A percentile compares a stretch with the other conserved stretches of the same genome.
Evolutionary conservation across 2,329 filamentous ascomycete genomes (phyloP).

Genomic region (Calycina herbarum): DNA sequence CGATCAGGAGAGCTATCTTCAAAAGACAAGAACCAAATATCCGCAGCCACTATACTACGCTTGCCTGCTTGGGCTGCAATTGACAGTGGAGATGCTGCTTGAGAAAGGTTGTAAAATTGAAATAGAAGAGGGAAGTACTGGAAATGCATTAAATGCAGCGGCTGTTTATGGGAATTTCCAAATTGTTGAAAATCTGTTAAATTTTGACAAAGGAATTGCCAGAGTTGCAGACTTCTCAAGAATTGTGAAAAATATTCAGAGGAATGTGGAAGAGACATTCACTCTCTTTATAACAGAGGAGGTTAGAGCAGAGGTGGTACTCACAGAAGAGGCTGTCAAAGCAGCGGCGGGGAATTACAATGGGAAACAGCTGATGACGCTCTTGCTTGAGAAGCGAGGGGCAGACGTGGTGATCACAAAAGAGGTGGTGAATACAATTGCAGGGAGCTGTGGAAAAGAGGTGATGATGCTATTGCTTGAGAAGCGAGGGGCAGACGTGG

Average conservation of each 20-base stretch:
- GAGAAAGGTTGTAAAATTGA: not conserved
- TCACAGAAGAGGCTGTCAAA: not conserved
- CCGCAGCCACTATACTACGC: constrained; percentile 3
- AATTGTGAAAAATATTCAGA: no score
- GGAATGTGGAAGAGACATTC: not conserved
- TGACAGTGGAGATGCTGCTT: not conserved
- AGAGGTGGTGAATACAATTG: not conserved
- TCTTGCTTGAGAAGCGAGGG: not conserved
- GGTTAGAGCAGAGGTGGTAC: not conserved
- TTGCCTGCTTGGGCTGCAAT: not conserved
- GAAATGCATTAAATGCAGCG: constrained; percentile 4
- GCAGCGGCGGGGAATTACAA: not conserved
- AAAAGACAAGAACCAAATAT: not conserved
- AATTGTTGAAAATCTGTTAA: not conserved
- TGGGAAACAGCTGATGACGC: not conserved
- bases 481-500: not conserved
- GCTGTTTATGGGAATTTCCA: not conserved
- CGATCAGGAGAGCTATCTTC: not conserved
- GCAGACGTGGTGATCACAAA: not conserved
- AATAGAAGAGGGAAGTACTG: not conserved
- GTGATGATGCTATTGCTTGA: not conserved
- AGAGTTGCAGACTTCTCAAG: not conserved
- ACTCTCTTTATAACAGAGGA: not conserved
- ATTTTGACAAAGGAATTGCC: not conserved
- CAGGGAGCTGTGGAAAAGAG: not conserved